Evolutionary conservation across 2,329 filamentous ascomycete genomes (phyloP).

Genomic region (Cylindrodendrum hubeiense): DNA sequence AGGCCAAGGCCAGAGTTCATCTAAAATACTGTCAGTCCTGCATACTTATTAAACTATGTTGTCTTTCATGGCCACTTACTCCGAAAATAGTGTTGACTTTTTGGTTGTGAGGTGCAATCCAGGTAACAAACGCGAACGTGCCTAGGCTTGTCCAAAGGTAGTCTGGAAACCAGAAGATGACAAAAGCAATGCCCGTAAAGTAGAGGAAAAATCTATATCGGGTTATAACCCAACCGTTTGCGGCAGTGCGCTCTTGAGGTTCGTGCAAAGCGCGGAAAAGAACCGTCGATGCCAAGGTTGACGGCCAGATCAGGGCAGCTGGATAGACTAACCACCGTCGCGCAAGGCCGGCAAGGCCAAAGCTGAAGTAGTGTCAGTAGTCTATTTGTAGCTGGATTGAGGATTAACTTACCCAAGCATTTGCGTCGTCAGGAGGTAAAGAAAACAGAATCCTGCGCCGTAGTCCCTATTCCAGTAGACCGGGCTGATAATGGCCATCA

Average conservation of each 20-base stretch:
- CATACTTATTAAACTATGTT: accelerated
- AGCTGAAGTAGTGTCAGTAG: neutral
- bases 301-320: constrained; percentile 21
- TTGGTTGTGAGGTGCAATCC: constrained; percentile 25
- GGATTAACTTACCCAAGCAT: constrained; percentile 17
- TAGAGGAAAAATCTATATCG: constrained; percentile 21
- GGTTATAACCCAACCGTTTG: constrained; percentile 15
- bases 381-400: accelerated
- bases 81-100: constrained; percentile 24
- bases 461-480: constrained; percentile 27
- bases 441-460: constrained; percentile 22
- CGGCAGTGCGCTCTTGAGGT: constrained; percentile 2
- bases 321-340: constrained; percentile 23
- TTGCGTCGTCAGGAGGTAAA: constrained; percentile 22
- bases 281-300: constrained; percentile 17
- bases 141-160: constrained; percentile 24
- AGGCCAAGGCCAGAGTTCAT: constrained; percentile 25
- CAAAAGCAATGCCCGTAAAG: constrained; percentile 14
- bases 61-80: neutral
- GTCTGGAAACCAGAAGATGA: constrained; percentile 25
- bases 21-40: neutral
- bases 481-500: constrained; percentile 26
- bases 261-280: constrained; percentile 25
- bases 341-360: constrained; percentile 23
- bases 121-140: constrained; percentile 21